Conservation (phyloP, 208 protist species). For the Naegleria gruberi region DNA sequence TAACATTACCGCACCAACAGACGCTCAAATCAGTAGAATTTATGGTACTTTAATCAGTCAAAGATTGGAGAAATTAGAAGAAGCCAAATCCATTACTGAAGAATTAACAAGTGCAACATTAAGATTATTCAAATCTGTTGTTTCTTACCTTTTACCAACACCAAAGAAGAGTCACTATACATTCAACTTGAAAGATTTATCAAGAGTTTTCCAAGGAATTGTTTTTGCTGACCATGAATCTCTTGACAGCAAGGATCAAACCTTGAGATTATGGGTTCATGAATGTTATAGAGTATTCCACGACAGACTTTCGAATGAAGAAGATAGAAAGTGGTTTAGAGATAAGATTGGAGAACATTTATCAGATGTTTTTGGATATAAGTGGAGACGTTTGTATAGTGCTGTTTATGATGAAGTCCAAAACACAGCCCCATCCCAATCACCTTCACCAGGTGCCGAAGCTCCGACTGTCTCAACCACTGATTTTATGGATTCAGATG, state of each 20-base stretch:
- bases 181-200: constrained; percentile 94
- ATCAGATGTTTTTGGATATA: constrained; percentile 73
- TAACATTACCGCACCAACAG: constrained; percentile 87
- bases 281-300: constrained; percentile 93
- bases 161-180: constrained; percentile 95
- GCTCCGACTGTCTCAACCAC: neutral
- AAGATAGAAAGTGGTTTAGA: constrained; percentile 83
- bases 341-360: constrained; percentile 80
- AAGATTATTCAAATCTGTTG: constrained; percentile 83
- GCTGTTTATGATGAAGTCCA: constrained; percentile 25
- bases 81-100: constrained; percentile 78
- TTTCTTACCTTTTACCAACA: constrained; percentile 81
- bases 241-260: constrained; percentile 79
- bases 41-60: constrained; percentile 85
- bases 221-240: constrained; percentile 72
- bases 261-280: constrained; percentile 93
- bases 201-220: constrained; percentile 94
- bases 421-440: neutral
- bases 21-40: constrained; percentile 79
- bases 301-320: constrained; percentile 84
- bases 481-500: neutral
- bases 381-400: constrained; percentile 75
- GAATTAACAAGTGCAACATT: constrained; percentile 82
- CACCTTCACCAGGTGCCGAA: neutral
- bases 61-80: constrained; percentile 77